Base-by-base conservation (phyloP, 768 basidiomycete genomes). In the Sutorius australiensis region DNA sequence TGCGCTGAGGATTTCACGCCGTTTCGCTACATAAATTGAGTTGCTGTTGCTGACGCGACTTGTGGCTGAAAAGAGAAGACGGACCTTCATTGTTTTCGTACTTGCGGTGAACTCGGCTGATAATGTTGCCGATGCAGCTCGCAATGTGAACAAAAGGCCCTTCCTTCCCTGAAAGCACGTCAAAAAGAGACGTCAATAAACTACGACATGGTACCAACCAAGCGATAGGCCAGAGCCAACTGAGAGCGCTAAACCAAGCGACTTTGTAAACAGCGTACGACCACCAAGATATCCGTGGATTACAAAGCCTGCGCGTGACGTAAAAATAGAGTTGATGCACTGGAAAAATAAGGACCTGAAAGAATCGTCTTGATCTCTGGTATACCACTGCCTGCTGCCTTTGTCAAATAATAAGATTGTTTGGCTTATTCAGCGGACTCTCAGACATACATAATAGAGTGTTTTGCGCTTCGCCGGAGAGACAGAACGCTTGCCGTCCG, bases 291-390 rank as follows among this genome's bases (percentile, higher is more conserved):
- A 99, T 16, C 97, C 97, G 55, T 97, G 92, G 51, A 99, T 97
- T 24, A 98, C 95, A 64, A 97, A 98, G 33, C 95, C 93, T 83
- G 21, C 36, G 24, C 2, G 5, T 17, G 27, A 37, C 11, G n/a
- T 54, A 16, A 60, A 24, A 54, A 51, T 33, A 11, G 3, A 51
- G 57, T 53, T 41, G 61, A 41, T 48, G 53, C 47, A 44, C 33
- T 37, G 19, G 4, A 6, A 48, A 37, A 49, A 46, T 12, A 11
- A 13, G 48, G 4, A 84, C 90, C 92, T 46, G 89, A 91, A 40
- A 95, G 77, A 51, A 95, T 93, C 0, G 90, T 91, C 69, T 99
- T 99, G 67, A 99, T 87, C 70, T 99, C 95, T 0, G 95, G 94
- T 51, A 98, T 95, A 44, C 97, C 97, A 63, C 88, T 91, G 17